Percentiles rank a stretch among this genome's conserved stretches.
phyloP scores from a whole-genome alignment of 768 basidiomycete genomes.

The Harrya chromipes region DNA sequence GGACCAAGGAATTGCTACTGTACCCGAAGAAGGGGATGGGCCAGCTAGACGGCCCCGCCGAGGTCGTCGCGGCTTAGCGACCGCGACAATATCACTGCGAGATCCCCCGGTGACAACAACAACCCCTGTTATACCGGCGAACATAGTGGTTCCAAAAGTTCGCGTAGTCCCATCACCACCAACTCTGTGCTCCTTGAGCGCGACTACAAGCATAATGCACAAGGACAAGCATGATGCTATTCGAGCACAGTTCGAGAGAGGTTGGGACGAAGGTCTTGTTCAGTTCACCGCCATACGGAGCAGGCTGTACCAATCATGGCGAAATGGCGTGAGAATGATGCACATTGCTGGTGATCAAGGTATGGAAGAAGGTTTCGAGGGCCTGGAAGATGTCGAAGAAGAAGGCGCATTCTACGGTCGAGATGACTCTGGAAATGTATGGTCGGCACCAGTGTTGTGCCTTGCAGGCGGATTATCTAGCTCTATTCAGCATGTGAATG shows the following conservation, averaged over 20 bases:
- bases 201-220: conserved; percentile 33
- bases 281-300: conserved; percentile 48
- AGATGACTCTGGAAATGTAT: conserved; percentile 4
- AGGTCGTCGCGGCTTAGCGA: conserved; percentile 63
- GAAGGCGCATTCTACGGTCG: conserved; percentile 28
- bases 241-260: conserved; percentile 51
- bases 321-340: conserved; percentile 45
- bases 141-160: conserved; percentile 36
- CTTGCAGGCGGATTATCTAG: conserved; percentile 33
- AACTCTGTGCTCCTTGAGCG: conserved; percentile 45
- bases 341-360: conserved; percentile 31
- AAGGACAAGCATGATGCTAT: conserved; percentile 40
- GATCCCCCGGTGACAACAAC: conserved; percentile 22
- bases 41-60: conserved; percentile 27
- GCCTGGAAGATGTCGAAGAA: conserved; percentile 31
- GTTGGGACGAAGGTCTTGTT: conserved; percentile 60
- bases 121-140: conserved; percentile 7
- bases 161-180: conserved; percentile 58
- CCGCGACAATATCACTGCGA: conserved; percentile 62
- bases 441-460: conserved; percentile 35
- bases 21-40: conserved; percentile 1
- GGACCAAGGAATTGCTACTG: background rate
- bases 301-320: conserved; percentile 45
- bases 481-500: conserved; percentile 29
- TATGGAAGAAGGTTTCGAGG: conserved; percentile 33